Percentiles rank a stretch among this genome's conserved stretches.
phyloP scores from a whole-genome alignment of 2,329 filamentous ascomycete genomes.

The Sclerotinia nivalis region DNA sequence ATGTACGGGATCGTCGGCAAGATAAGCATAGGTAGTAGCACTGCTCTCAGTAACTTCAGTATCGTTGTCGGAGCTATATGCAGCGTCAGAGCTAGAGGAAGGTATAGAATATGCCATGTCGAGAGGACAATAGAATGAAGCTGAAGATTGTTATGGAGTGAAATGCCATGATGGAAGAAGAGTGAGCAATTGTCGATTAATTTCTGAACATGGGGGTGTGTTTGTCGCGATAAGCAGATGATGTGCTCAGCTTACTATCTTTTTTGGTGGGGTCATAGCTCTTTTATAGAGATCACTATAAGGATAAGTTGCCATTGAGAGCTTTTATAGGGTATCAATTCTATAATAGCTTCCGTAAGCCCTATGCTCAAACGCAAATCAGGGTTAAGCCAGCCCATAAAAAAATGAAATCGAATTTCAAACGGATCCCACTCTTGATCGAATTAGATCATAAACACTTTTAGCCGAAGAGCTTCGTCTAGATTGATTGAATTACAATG shows the following conservation, averaged over 20 bases:
- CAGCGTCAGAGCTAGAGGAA: slow-evolving; percentile 23
- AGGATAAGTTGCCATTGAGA: no score
- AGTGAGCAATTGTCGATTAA: not conserved
- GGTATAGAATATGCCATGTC: slow-evolving; percentile 20
- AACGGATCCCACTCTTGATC: no score
- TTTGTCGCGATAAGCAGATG: slow-evolving; percentile 13
- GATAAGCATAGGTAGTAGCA: slow-evolving; percentile 23
- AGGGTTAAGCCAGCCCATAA: no score
- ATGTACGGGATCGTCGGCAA: slow-evolving; percentile 22
- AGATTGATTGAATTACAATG: no score
- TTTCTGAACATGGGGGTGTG: slow-evolving; percentile 7
- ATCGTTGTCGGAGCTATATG: slow-evolving; percentile 22
- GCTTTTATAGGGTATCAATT: no score
- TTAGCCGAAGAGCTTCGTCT: no score
- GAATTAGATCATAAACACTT: no score
- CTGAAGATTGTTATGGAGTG: not conserved
- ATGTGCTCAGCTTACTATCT: slow-evolving; percentile 4
- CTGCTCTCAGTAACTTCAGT: slow-evolving; percentile 25
- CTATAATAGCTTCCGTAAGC: no score
- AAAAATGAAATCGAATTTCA: no score
- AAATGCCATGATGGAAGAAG: slow-evolving; percentile 11
- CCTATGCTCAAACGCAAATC: no score
- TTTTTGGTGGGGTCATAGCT: slow-evolving; percentile 8
- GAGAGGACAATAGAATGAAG: not conserved
- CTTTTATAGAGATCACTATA: no score